Conservation (phyloP, 345 rosid species). For the Salix caprea region DNA sequence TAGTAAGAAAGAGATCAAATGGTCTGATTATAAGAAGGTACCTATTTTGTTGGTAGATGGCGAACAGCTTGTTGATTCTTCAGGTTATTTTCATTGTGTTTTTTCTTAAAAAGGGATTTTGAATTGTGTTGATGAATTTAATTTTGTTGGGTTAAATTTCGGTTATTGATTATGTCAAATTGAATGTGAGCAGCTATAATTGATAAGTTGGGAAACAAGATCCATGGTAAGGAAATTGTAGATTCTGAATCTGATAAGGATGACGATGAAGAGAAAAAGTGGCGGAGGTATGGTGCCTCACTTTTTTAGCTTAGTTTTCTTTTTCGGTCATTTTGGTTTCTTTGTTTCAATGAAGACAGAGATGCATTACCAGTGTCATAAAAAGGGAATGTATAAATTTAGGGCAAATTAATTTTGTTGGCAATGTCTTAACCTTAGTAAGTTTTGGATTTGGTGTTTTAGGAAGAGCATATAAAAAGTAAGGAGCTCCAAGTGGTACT, state of each 20-base stretch:
- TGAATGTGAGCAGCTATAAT: conserved; percentile 49
- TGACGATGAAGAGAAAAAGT: conserved; percentile 67
- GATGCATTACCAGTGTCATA: not conserved
- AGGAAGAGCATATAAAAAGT: not conserved
- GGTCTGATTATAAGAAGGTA: conserved; percentile 95
- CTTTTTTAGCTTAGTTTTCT: not conserved
- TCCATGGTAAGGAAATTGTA: not conserved
- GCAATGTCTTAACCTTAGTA: not conserved
- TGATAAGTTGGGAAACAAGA: conserved; percentile 31
- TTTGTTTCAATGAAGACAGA: not conserved
- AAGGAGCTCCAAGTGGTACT: not conserved
- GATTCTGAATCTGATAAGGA: conserved; percentile 38
- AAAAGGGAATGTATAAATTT: not conserved
- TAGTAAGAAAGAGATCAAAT: conserved; percentile 84
- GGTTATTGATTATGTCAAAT: not conserved
- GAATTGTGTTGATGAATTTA: not conserved
- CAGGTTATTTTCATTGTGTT: conserved; percentile 37
- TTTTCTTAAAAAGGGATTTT: not conserved
- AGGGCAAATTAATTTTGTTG: not conserved
- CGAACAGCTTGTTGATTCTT: conserved; percentile 77
- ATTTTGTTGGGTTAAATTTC: not conserved
- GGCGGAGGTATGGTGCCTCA: conserved; percentile 54
- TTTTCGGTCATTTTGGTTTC: not conserved
- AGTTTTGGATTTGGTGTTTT: not conserved
- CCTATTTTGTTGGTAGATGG: conserved; percentile 76